These are phyloP conservation scores for Knoxdaviesia capensis DNA, from an alignment of 2,329 filamentous ascomycete genomes.

Conservation along the genomic window DNA sequence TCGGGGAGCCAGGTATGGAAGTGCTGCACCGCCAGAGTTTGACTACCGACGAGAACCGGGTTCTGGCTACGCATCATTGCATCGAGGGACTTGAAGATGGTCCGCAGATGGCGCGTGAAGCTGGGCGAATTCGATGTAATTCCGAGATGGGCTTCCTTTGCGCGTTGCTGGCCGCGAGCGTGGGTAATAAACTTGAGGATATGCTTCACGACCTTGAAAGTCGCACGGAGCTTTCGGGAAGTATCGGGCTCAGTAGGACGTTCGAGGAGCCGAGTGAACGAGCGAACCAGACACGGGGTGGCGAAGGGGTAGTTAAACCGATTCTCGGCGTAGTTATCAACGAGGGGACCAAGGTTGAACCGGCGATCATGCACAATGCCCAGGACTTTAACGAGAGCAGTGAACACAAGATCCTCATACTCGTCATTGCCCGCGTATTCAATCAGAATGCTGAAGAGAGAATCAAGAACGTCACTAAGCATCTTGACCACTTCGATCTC, in stretches of 20 bases:
- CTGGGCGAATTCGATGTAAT: constrained; percentile 52
- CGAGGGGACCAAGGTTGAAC: constrained; percentile 76
- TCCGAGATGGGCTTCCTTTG: constrained; percentile 73
- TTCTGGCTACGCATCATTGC: constrained; percentile 73
- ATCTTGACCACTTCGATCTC: constrained; percentile 97
- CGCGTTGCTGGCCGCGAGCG: constrained; percentile 65
- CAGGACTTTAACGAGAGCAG: constrained; percentile 70
- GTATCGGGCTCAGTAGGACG: constrained; percentile 68
- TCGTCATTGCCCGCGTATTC: constrained; percentile 83
- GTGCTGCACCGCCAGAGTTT: constrained; percentile 87
- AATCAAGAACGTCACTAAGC: constrained; percentile 70
- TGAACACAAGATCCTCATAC: constrained; percentile 84
- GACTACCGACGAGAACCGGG: constrained; percentile 75
- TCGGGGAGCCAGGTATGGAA: constrained; percentile 97
- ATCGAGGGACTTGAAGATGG: constrained; percentile 79
- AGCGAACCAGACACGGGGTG: constrained; percentile 69
- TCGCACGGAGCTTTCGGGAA: constrained; percentile 67
- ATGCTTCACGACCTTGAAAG: constrained; percentile 86
- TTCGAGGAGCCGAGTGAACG: constrained; percentile 65
- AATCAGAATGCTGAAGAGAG: constrained; percentile 77
- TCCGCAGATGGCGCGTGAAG: constrained; percentile 68
- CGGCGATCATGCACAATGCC: constrained; percentile 87
- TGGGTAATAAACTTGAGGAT: constrained; percentile 91
- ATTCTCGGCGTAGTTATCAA: constrained; percentile 76
- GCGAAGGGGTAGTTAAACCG: constrained; percentile 89